Evolutionary conservation across 2,329 filamentous ascomycete genomes (phyloP).

Genomic region (Claviceps digitariae): DNA sequence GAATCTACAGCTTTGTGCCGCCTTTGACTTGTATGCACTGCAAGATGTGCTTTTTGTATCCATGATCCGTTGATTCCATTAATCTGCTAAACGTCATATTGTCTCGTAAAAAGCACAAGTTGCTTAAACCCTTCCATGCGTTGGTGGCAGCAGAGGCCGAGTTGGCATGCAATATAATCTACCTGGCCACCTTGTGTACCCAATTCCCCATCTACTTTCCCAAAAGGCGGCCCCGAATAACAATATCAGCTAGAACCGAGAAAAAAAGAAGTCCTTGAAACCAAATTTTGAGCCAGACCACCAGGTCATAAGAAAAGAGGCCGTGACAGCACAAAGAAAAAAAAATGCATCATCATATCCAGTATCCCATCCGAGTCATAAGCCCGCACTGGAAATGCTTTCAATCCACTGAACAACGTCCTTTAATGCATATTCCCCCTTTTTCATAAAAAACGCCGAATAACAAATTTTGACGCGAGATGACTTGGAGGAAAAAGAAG

Average conservation of each 20-base stretch:
- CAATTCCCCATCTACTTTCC: not conserved
- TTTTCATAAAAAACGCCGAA: constrained; percentile 1
- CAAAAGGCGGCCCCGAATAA: not conserved
- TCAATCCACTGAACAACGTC: not conserved
- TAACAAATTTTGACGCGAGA: not conserved
- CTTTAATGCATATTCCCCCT: not conserved
- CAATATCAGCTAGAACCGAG: not conserved
- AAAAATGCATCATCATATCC: not conserved
- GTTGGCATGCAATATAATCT: not conserved
- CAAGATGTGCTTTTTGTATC: not conserved
- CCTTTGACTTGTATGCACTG: too few species aligned
- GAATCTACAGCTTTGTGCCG: too few species aligned
- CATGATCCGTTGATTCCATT: not conserved
- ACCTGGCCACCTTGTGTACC: not conserved
- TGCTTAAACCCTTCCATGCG: not conserved
- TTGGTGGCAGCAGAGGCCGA: not conserved
- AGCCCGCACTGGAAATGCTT: not conserved
- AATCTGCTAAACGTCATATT: not conserved
- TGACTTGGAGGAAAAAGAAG: not conserved
- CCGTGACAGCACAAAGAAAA: constrained; percentile 5
- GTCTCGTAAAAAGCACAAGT: constrained; percentile 1
- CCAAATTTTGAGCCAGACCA: constrained; percentile 9
- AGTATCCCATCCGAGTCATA: not conserved
- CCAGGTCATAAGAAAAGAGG: constrained; percentile 7
- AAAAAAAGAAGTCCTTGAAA: not conserved